Percentiles rank a stretch among this genome's conserved stretches.
Conservation (phyloP, 192 early-diverging fungal species). For the Rhizoclosmatium sp. region DNA sequence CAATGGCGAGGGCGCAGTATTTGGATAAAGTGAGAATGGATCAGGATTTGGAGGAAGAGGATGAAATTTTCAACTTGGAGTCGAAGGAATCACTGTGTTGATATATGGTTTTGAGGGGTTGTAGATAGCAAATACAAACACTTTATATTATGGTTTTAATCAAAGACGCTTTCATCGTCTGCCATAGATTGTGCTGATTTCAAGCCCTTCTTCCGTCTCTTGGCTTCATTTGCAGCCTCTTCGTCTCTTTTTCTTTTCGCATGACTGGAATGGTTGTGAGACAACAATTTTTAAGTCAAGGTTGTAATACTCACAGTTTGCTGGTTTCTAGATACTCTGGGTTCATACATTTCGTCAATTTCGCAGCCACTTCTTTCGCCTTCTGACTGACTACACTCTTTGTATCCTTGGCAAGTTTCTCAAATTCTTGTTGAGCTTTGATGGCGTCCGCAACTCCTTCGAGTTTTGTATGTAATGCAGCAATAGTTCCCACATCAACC, state of each 20-base stretch:
- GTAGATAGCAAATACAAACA: background rate
- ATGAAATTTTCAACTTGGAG: conserved; percentile 28
- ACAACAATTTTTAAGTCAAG: background rate
- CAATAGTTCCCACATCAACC: conserved; percentile 18
- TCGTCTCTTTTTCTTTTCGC: conserved; percentile 16
- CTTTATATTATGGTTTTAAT: background rate
- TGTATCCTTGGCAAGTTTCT: conserved; percentile 24
- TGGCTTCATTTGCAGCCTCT: conserved; percentile 21
- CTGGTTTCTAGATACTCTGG: conserved; percentile 43
- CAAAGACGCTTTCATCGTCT: background rate
- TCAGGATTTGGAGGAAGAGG: conserved; percentile 41
- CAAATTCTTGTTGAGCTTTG: conserved; percentile 28
- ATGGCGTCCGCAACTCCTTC: conserved; percentile 35
- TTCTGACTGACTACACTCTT: conserved; percentile 22
- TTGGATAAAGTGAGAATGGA: conserved; percentile 34
- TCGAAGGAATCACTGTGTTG: conserved; percentile 9
- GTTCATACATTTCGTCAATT: conserved; percentile 48
- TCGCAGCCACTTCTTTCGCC: conserved; percentile 39
- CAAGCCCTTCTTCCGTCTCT: conserved; percentile 29
- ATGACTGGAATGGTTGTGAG: background rate
- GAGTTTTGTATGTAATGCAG: conserved; percentile 27
- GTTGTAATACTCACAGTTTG: conserved; percentile 33
- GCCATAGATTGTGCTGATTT: background rate
- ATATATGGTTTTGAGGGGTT: background rate
- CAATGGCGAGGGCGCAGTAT: conserved; percentile 37